phyloP scores from a whole-genome alignment of 768 basidiomycete species.

The Dacryopinax spathularia region DNA sequence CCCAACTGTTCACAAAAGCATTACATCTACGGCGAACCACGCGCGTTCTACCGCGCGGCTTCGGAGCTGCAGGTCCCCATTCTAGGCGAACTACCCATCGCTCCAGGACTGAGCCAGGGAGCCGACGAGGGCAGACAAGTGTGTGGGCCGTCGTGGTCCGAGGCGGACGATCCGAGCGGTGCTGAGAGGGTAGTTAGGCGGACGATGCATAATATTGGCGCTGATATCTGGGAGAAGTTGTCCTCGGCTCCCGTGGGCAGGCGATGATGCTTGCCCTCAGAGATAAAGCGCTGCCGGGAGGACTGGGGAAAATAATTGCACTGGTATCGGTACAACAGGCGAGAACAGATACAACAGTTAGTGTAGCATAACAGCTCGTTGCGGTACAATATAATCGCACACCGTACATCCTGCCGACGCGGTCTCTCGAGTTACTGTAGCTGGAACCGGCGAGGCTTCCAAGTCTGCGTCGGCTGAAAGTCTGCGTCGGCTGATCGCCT shows the following conservation, averaged over 20 bases:
- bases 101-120: slow-evolving; percentile 52
- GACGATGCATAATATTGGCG: not conserved
- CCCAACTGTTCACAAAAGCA: slow-evolving; percentile 51
- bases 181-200: not conserved
- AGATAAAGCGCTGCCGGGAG: no score
- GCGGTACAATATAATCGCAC: no score
- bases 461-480: no score
- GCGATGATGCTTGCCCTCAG: no score
- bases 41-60: slow-evolving; percentile 47
- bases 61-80: slow-evolving; percentile 43
- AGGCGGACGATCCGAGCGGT: not conserved
- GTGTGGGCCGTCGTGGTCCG: not conserved
- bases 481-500: no score
- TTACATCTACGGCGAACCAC: slow-evolving; percentile 56
- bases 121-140: slow-evolving; percentile 44
- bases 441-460: no score
- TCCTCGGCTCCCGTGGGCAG: not conserved
- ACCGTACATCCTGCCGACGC: no score
- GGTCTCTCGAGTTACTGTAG: no score
- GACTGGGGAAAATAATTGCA: no score
- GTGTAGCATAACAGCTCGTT: no score
- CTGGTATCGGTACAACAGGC: no score
- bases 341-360: no score
- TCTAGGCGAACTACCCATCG: slow-evolving; percentile 70
- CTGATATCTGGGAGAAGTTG: not conserved